phyloP scores from a whole-genome alignment of 176 grass and related monocot genomes.

The Hyparrhenia diplandra region DNA sequence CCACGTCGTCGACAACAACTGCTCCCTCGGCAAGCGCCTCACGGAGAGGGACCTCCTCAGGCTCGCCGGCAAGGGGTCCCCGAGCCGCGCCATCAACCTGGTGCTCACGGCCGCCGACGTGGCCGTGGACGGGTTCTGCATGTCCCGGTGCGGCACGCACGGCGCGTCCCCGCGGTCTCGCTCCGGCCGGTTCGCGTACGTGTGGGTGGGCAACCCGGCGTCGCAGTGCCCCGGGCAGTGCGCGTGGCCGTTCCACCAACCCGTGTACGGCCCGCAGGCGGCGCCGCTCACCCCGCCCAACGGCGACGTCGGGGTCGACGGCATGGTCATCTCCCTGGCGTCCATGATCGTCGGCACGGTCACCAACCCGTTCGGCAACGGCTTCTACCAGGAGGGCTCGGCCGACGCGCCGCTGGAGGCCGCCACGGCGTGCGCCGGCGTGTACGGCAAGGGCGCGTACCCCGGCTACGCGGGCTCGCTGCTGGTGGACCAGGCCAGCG shows the following conservation, averaged over 20 bases:
- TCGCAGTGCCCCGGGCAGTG: conserved; percentile 83
- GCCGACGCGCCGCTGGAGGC: conserved; percentile 79
- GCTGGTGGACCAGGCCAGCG: conserved; percentile 51
- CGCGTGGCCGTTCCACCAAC: conserved; percentile 98
- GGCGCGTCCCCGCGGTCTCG: conserved; percentile 48
- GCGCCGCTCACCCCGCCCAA: conserved; percentile 76
- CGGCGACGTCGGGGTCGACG: conserved; percentile 84
- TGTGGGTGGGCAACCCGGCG: conserved; percentile 91
- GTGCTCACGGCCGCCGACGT: conserved; percentile 86
- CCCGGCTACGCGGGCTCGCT: conserved; percentile 69
- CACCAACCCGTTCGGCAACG: conserved; percentile 83
- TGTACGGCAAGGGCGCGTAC: conserved; percentile 86
- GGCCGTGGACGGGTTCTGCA: conserved; percentile 81
- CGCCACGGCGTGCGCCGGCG: conserved; percentile 85
- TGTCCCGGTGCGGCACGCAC: conserved; percentile 83
- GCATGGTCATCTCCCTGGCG: conserved; percentile 85
- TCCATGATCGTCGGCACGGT: conserved; percentile 77
- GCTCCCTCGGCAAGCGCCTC: conserved; percentile 54
- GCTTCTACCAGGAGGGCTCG: conserved; percentile 79
- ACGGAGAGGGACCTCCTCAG: conserved; percentile 34
- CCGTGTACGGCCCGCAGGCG: conserved; percentile 74
- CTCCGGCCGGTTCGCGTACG: conserved; percentile 63
- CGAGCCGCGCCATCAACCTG: conserved; percentile 60
- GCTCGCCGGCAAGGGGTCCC: conserved; percentile 35
- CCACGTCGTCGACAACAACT: conserved; percentile 51